Base-by-base conservation (phyloP, 345 rosid species). In the Mallotus nudiflorus region DNA sequence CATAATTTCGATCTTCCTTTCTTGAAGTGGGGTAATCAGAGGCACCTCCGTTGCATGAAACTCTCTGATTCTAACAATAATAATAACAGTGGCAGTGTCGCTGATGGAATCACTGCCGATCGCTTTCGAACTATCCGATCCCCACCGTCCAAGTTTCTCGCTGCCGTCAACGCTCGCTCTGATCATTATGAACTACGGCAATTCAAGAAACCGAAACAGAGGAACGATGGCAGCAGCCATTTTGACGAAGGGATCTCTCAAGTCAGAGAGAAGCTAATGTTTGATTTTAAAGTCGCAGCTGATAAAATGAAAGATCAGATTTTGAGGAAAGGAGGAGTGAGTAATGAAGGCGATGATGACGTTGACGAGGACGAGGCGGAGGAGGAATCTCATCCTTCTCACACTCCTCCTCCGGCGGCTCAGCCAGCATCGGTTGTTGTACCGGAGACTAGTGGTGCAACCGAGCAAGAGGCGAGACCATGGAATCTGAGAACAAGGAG, bases 401-500 rank as follows among this genome's bases (percentile, higher is more conserved):
- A n/a, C n/a, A n/a, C n/a, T n/a, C n/a, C n/a, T n/a, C n/a, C n/a
- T n/a, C n/a, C n/a, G n/a, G n/a, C n/a, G n/a, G n/a, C n/a, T n/a
- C n/a, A n/a, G n/a, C n/a, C n/a, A n/a, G n/a, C n/a, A n/a, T n/a
- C n/a, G n/a, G n/a, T n/a, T n/a, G n/a, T n/a, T n/a, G 42, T 42
- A 12, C 13, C 46, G 42, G 42, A 39, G 42, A 11, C 67, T 9
- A 60, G 22, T 18, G 27, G 3, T 37, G 67, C 51, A 44, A 52
- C 52, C 18, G 77, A 50, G 20, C 42, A 37, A 16, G 70, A 49
- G 57, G 66, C 25, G 53, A 56, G 69, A 29, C 97, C 93, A 45
- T 93, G 97, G 97, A 93, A 91, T 78, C 84, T 93, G 73, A 78
- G 97, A 63, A 93, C 88, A 33, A 85, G 93, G 68, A 85, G 88